phyloP scores from a whole-genome alignment of 495 filamentous ascomycete genomes.

The Amniculicola lignicola region DNA sequence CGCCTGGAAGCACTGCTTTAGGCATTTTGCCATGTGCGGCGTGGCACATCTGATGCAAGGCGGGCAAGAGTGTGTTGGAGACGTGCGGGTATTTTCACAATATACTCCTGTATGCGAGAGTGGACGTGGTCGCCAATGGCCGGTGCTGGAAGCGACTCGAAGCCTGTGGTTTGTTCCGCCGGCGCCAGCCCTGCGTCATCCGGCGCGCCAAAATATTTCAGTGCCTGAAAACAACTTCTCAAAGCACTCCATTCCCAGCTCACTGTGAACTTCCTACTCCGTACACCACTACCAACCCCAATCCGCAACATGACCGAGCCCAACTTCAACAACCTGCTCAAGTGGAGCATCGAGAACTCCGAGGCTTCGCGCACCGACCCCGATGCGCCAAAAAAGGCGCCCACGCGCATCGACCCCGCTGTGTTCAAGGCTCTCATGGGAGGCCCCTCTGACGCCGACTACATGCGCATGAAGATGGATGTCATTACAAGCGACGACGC shows the following conservation, averaged over 20 bases:
- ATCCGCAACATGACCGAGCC: slow-evolving; percentile 49
- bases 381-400: slow-evolving; percentile 40
- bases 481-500: slow-evolving; percentile 57
- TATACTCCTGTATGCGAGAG: no score
- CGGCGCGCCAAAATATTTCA: slow-evolving; percentile 4
- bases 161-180: slow-evolving; percentile 14
- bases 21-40: background rate
- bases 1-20: background rate
- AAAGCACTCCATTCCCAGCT: no score
- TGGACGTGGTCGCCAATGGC: no score
- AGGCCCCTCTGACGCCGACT: slow-evolving; percentile 76
- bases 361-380: slow-evolving; percentile 40
- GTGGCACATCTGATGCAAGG: no score
- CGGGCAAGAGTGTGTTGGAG: no score
- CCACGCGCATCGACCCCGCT: slow-evolving; percentile 56
- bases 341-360: slow-evolving; percentile 90
- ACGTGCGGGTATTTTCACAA: no score
- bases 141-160: slow-evolving; percentile 18
- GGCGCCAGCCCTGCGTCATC: slow-evolving; percentile 6
- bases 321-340: slow-evolving; percentile 73
- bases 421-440: slow-evolving; percentile 66
- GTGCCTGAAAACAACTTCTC: slow-evolving; percentile 21
- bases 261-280: no score
- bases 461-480: slow-evolving; percentile 80
- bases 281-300: slow-evolving; percentile 7